These are phyloP conservation scores for Teratosphaeria zuluensis DNA, from an alignment of 2,329 filamentous ascomycete species.

Conservation along the genomic window DNA sequence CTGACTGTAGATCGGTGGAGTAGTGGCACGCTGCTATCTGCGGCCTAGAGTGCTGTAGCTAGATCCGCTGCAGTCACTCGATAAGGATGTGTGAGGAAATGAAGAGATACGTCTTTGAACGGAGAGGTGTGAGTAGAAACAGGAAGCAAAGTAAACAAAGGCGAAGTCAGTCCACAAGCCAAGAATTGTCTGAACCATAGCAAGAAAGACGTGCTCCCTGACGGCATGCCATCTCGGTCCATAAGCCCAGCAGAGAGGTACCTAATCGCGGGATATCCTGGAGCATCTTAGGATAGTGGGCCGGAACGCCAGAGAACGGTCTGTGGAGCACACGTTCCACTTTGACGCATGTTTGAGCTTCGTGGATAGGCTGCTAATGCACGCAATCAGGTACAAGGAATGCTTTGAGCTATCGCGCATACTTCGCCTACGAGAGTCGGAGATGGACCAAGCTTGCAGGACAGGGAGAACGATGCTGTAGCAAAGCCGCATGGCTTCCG, in stretches of 20 bases:
- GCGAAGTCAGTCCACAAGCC: not conserved
- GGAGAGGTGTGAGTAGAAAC: not conserved
- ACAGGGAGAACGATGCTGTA: not conserved
- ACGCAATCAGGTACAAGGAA: conserved; percentile 1
- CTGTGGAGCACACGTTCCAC: not conserved
- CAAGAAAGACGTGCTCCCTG: not conserved
- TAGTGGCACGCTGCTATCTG: not conserved
- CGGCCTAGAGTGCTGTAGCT: not conserved
- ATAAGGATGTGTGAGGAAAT: not conserved
- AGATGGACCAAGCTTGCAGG: not conserved
- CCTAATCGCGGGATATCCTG: not conserved
- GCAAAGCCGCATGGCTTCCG: not conserved
- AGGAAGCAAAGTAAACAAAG: not conserved
- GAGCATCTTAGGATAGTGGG: not conserved
- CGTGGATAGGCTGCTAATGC: not conserved
- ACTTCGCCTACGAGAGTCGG: not conserved
- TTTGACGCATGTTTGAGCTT: not conserved
- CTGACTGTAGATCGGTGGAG: not conserved
- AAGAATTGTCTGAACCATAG: not conserved
- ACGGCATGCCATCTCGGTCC: not conserved
- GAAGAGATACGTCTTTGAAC: not conserved
- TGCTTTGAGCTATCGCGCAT: not conserved
- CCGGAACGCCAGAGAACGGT: not conserved
- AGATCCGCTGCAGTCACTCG: not conserved
- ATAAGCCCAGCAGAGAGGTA: not conserved